phyloP scores from a whole-genome alignment of 208 protist genomes.

The Ichthyophonus hoferi region DNA sequence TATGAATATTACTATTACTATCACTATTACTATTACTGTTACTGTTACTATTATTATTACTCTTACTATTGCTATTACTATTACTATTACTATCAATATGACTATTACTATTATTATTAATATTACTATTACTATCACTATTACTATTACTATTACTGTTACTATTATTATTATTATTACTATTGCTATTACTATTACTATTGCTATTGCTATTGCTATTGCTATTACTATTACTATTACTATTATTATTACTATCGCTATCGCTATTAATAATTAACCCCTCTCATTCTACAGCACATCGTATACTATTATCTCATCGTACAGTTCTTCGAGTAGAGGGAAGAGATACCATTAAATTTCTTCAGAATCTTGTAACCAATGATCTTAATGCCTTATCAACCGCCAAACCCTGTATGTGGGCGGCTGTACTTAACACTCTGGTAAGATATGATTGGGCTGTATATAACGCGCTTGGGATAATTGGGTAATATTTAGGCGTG shows the following conservation, averaged over 20 bases:
- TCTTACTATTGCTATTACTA: too few relatives aligned
- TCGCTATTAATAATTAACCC: background rate
- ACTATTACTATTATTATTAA: too few relatives aligned
- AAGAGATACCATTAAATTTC: slow-evolving; percentile 10
- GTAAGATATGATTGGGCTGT: background rate
- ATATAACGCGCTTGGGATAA: background rate
- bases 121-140: too few relatives aligned
- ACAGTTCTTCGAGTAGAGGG: background rate
- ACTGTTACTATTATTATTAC: too few relatives aligned
- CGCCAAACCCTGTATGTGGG: background rate
- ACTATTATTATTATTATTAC: slow-evolving; percentile 1
- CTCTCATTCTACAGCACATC: background rate
- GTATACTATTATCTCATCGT: background rate
- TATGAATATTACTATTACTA: too few relatives aligned
- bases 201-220: background rate
- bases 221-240: background rate
- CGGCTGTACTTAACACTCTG: background rate
- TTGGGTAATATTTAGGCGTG: too few relatives aligned
- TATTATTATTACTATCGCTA: background rate
- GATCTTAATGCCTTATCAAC: slow-evolving; percentile 1
- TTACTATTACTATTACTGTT: background rate
- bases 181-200: background rate
- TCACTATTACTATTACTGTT: too few relatives aligned
- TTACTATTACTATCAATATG: too few relatives aligned
- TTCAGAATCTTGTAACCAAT: slow-evolving; percentile 12